These are phyloP conservation scores for Aureobasidium vineae DNA, from an alignment of 2,329 filamentous ascomycete species.

Conservation along the genomic window DNA sequence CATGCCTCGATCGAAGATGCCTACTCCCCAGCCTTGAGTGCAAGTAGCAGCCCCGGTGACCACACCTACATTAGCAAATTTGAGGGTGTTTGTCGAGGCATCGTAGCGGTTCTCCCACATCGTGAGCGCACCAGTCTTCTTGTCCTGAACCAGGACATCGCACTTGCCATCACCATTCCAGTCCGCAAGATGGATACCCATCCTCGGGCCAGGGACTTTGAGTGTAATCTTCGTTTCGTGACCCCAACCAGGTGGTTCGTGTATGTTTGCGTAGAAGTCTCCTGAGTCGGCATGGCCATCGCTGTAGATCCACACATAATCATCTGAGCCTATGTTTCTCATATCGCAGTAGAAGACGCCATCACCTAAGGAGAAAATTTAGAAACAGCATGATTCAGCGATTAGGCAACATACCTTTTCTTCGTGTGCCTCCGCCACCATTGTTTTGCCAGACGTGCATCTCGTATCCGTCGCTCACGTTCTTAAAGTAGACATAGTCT, in stretches of 20 bases:
- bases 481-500: not conserved
- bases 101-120: not conserved
- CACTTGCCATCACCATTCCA: conserved; percentile 27
- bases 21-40: not conserved
- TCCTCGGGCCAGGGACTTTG: conserved; percentile 1
- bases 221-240: conserved; percentile 8
- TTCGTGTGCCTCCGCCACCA: conserved; percentile 27
- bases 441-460: conserved; percentile 26
- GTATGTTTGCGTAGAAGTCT: not conserved
- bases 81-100: not conserved
- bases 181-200: conserved; percentile 26
- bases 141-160: conserved; percentile 20
- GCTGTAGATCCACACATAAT: conserved; percentile 27
- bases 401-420: too few species aligned
- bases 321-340: conserved; percentile 26
- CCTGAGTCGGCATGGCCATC: not conserved
- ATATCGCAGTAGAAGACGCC: conserved; percentile 29
- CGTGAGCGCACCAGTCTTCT: conserved; percentile 1
- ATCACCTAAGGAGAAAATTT: not conserved
- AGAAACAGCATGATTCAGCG: too few species aligned
- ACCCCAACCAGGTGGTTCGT: conserved; percentile 25
- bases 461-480: not conserved
- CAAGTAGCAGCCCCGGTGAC: not conserved
- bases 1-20: not conserved
- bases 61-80: not conserved